Conservation (phyloP, 306 rosid genomes). For the Cicer bijugum region DNA sequence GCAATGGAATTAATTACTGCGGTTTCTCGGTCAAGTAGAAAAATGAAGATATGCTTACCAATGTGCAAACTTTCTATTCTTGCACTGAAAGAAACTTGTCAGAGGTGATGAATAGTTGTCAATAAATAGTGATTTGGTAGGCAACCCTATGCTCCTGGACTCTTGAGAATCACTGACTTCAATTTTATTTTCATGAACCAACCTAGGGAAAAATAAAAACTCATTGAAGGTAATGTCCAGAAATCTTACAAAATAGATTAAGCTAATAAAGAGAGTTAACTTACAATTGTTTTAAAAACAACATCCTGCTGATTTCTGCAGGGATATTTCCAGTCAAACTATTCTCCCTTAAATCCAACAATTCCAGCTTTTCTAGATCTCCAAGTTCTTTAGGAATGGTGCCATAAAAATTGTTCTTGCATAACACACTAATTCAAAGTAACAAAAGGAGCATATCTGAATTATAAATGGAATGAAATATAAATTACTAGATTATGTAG, state of each 20-base stretch:
- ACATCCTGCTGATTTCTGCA: constrained; percentile 51
- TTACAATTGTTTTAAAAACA: constrained; percentile 65
- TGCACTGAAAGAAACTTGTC: constrained; percentile 44
- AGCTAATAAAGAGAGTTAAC: constrained; percentile 46
- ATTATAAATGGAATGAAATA: constrained; percentile 27
- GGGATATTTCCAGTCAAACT: constrained; percentile 70
- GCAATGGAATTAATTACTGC: constrained; percentile 28
- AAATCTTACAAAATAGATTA: constrained; percentile 29
- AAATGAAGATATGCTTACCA: constrained; percentile 53
- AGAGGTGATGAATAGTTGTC: constrained; percentile 48
- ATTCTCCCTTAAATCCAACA: constrained; percentile 77
- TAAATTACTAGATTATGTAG: constrained; percentile 16
- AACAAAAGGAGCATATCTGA: constrained; percentile 40
- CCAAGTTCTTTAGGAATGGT: constrained; percentile 77
- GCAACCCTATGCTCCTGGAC: constrained; percentile 45
- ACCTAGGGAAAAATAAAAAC: constrained; percentile 52
- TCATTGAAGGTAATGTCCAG: constrained; percentile 35
- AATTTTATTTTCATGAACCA: constrained; percentile 64
- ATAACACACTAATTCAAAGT: constrained; percentile 58
- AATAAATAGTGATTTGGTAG: constrained; percentile 52
- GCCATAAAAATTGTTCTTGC: constrained; percentile 75
- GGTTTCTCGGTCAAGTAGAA: constrained; percentile 17
- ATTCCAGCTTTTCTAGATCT: constrained; percentile 62
- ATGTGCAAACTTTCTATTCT: constrained; percentile 67
- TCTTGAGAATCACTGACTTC: constrained; percentile 57